These are phyloP conservation scores for Pilasporangium apinafurcum DNA, from an alignment of 352 stramenopile species.

Conservation along the genomic window DNA sequence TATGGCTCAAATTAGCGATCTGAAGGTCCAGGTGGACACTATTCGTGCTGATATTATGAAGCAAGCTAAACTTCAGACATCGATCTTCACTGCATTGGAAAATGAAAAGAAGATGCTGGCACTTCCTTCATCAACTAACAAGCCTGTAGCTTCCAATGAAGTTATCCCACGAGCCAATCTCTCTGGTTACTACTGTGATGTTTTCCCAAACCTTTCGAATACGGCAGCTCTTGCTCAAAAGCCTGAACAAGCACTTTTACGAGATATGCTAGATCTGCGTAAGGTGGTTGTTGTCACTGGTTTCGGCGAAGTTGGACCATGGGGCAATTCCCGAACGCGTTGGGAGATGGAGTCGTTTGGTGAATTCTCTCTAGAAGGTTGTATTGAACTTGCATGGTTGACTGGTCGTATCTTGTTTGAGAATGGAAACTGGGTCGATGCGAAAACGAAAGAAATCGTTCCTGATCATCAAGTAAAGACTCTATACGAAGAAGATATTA, in stretches of 20 bases:
- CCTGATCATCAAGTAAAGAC: slow-evolving; percentile 71
- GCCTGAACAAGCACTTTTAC: slow-evolving; percentile 33
- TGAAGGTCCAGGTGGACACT: slow-evolving; percentile 56
- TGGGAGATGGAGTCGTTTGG: slow-evolving; percentile 90
- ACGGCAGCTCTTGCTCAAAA: slow-evolving; percentile 26
- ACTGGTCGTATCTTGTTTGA: slow-evolving; percentile 79
- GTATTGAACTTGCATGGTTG: slow-evolving; percentile 84
- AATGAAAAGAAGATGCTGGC: slow-evolving; percentile 28
- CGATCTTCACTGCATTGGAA: slow-evolving; percentile 26
- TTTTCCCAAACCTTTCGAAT: slow-evolving; percentile 49
- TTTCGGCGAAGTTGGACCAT: slow-evolving; percentile 84
- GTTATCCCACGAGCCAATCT: slow-evolving; percentile 57
- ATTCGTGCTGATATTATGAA: slow-evolving; percentile 51
- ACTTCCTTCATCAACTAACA: slow-evolving; percentile 8
- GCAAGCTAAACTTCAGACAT: slow-evolving; percentile 49
- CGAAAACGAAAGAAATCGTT: slow-evolving; percentile 73
- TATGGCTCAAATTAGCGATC: slow-evolving; percentile 67
- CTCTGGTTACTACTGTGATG: slow-evolving; percentile 67
- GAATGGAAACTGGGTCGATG: slow-evolving; percentile 81
- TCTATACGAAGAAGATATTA: slow-evolving; percentile 74
- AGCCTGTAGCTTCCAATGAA: slow-evolving; percentile 7
- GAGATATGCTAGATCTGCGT: slow-evolving; percentile 76
- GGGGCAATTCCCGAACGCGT: slow-evolving; percentile 76
- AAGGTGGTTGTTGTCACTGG: slow-evolving; percentile 82
- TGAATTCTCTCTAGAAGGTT: slow-evolving; percentile 86